Base-by-base conservation (phyloP, 208 protist species). In the Phytomonas sp. region DNA sequence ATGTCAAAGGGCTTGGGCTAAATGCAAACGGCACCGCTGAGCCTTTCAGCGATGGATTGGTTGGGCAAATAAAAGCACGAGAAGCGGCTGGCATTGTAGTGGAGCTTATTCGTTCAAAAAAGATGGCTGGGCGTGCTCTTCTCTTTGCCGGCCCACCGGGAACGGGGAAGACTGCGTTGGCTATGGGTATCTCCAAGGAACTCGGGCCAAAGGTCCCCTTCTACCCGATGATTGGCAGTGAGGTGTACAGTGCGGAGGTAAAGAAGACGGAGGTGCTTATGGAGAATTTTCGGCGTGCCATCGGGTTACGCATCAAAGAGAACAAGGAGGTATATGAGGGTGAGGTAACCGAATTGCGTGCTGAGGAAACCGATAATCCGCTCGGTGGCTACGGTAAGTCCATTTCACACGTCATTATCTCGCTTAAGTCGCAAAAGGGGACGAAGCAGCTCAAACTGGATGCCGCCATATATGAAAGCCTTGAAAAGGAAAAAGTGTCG, bases 261-360 rank as follows among this genome's bases (percentile, higher is more conserved):
- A 99, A 99, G 79, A 99, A 99, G 80, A 99, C 99, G 40, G 98
- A 99, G 79, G 96, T 99, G 34, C 84, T 99, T 7, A 99, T 99
- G 98, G 98, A 99, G 80, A 99, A 99, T 87, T 99, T 99, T 75
- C 93, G 99, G 59, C 88, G 99, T 28, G 93, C 99, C 0, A 99
- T 99, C 84, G 99, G 98, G 33, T 89, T 99, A 17, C 87, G 98
- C 37, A 99, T 99, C 77, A 99, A 99, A 81, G 99, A 99, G 80
- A 98, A 97, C 71, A 99, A 99, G 82, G 99, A 99, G 73, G 99
- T 99, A n/a, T 99, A 98, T 84, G 98, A 99, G 76, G 98, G 98
- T 40, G 97, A 99, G 76, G 98, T 99, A 26, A 99, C 93, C 15
- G 98, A 99, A 81, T 86, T 99, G 46, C 99, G 94, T 7, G 97